phyloP scores from a whole-genome alignment of 2,329 filamentous ascomycete genomes.

The Fusarium tupiense region DNA sequence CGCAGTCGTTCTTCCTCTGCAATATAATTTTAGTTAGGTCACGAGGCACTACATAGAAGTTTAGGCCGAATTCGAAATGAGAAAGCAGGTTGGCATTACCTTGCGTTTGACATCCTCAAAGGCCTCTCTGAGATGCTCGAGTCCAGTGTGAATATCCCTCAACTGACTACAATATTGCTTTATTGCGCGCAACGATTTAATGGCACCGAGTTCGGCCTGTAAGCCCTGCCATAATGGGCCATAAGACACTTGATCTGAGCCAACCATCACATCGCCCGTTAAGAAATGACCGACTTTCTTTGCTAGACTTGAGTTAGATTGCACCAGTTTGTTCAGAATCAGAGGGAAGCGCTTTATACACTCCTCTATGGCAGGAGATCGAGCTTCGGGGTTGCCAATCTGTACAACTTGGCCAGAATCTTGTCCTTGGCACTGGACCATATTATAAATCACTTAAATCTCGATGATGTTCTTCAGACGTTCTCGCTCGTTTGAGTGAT shows the following conservation, averaged over 20 bases:
- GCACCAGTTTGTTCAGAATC: accelerated
- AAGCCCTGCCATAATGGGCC: background rate
- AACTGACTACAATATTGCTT: accelerated
- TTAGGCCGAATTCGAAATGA: too few relatives aligned
- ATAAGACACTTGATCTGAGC: accelerated
- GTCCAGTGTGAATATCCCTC: accelerated
- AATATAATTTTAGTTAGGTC: background rate
- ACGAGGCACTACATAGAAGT: too few relatives aligned
- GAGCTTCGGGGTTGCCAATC: too few relatives aligned
- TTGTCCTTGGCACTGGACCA: too few relatives aligned
- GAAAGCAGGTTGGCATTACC: background rate
- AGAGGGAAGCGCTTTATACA: accelerated
- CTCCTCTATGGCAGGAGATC: accelerated
- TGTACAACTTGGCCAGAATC: too few relatives aligned
- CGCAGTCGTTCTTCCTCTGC: background rate
- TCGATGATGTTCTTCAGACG: too few relatives aligned
- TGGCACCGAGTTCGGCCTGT: background rate
- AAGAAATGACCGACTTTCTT: accelerated
- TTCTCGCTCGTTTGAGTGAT: too few relatives aligned
- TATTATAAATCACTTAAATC: too few relatives aligned
- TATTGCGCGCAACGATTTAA: accelerated
- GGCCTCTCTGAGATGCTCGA: background rate
- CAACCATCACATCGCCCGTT: background rate
- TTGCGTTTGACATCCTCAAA: background rate
- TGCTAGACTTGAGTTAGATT: accelerated